phyloP scores from a whole-genome alignment of 306 rosid species.

The Quercus agrifolia region DNA sequence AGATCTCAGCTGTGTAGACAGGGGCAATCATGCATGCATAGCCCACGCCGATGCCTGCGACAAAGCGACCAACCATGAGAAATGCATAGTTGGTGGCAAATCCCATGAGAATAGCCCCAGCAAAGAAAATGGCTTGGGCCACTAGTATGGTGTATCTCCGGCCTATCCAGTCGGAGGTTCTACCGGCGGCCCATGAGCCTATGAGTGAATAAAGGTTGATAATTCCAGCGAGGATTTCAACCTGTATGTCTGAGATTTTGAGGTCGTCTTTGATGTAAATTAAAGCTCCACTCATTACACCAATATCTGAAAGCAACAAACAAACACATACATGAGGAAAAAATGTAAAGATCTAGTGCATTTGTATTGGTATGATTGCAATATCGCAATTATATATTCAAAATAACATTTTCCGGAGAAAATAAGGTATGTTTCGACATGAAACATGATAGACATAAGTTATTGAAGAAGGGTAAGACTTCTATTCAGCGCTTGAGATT shows the following conservation, averaged over 20 bases:
- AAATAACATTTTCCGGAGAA: no score
- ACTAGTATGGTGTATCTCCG: slow-evolving; percentile 77
- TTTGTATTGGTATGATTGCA: no score
- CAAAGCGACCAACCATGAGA: slow-evolving; percentile 74
- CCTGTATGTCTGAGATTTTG: slow-evolving; percentile 36
- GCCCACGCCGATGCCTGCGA: slow-evolving; percentile 83
- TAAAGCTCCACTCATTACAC: slow-evolving; percentile 91
- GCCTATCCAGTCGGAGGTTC: slow-evolving; percentile 91
- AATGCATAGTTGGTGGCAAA: slow-evolving; percentile 72
- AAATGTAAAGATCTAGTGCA: not conserved
- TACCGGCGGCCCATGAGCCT: slow-evolving; percentile 71
- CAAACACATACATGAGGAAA: not conserved
- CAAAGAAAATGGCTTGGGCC: slow-evolving; percentile 60
- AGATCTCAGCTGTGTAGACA: slow-evolving; percentile 78
- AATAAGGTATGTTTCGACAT: no score
- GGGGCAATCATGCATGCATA: slow-evolving; percentile 79
- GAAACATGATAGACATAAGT: no score
- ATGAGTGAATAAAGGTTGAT: slow-evolving; percentile 61
- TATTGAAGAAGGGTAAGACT: no score
- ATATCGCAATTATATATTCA: no score
- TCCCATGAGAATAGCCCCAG: slow-evolving; percentile 83
- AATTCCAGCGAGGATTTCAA: slow-evolving; percentile 67
- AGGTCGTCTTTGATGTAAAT: slow-evolving; percentile 56
- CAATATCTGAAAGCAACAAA: slow-evolving; percentile 52
- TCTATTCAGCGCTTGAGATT: no score